A percentile compares a stretch with the other conserved stretches of the same genome.
These are phyloP conservation scores for Platanthera guangdongensis DNA, from an alignment of 106 monocot species.

Conservation along the genomic window DNA sequence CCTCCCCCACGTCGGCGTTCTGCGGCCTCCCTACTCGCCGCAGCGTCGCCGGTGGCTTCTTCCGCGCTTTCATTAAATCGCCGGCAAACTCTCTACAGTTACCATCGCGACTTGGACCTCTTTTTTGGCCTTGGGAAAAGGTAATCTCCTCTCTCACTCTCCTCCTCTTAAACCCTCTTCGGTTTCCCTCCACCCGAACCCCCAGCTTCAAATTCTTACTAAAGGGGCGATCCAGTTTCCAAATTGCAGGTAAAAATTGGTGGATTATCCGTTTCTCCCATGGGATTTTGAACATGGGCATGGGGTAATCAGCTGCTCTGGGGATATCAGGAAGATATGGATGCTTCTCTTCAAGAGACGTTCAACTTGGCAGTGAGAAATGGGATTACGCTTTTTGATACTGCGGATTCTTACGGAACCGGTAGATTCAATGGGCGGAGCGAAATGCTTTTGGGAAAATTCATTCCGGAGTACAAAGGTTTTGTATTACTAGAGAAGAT, in stretches of 20 bases:
- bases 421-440: conserved; percentile 88
- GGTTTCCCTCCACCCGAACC: neutral
- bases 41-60: neutral
- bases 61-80: neutral
- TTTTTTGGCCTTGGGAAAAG: conserved; percentile 19
- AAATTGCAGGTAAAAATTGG: conserved; percentile 67
- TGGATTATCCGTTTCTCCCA: conserved; percentile 65
- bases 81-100: neutral
- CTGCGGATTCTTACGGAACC: conserved; percentile 97
- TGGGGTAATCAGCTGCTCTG: conserved; percentile 97
- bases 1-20: neutral
- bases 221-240: neutral
- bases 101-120: neutral
- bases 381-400: conserved; percentile 90
- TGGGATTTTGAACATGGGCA: conserved; percentile 99
- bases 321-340: conserved; percentile 88
- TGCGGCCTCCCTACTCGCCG: neutral
- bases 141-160: neutral
- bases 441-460: conserved; percentile 90
- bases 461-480: conserved; percentile 84
- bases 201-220: neutral
- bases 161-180: neutral
- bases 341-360: conserved; percentile 55
- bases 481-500: neutral
- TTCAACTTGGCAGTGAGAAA: conserved; percentile 74